Evolutionary conservation across 192 early-diverging fungal genomes (phyloP).

Genomic region (Rhizophagus prolifer): DNA sequence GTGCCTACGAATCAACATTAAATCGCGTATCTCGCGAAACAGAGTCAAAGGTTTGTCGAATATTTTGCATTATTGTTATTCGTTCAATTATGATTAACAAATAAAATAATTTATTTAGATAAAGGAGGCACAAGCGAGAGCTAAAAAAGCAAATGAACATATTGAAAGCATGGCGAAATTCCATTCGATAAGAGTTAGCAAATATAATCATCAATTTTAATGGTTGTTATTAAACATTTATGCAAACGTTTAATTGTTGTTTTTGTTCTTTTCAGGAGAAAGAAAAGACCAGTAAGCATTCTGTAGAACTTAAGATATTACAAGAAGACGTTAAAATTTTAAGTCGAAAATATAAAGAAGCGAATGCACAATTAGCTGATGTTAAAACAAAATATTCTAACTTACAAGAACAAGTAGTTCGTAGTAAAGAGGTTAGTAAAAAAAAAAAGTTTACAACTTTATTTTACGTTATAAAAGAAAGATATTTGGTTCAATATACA

Average conservation of each 20-base stretch:
- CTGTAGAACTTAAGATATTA: neutral
- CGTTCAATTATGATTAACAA: no score
- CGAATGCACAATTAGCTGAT: neutral
- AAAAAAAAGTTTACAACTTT: no score
- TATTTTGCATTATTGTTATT: neutral
- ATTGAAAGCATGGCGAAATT: neutral
- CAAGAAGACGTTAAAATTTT: constrained; percentile 5
- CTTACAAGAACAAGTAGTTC: neutral
- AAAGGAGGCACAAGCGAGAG: neutral
- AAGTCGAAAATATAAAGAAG: neutral
- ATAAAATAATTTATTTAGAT: neutral
- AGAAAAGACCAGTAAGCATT: neutral
- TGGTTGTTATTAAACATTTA: neutral
- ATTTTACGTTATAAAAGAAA: no score
- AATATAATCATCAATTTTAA: neutral
- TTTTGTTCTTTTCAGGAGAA: neutral
- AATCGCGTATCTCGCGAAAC: neutral
- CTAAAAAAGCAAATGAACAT: constrained; percentile 6
- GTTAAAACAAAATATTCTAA: neutral
- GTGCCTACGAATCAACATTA: neutral
- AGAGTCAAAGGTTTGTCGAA: neutral
- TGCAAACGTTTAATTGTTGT: neutral
- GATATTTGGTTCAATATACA: no score
- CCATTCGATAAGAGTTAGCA: neutral
- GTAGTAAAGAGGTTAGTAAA: no score